phyloP scores from a whole-genome alignment of 805 yeast genomes.

The Candida khao-thaluensis region DNA sequence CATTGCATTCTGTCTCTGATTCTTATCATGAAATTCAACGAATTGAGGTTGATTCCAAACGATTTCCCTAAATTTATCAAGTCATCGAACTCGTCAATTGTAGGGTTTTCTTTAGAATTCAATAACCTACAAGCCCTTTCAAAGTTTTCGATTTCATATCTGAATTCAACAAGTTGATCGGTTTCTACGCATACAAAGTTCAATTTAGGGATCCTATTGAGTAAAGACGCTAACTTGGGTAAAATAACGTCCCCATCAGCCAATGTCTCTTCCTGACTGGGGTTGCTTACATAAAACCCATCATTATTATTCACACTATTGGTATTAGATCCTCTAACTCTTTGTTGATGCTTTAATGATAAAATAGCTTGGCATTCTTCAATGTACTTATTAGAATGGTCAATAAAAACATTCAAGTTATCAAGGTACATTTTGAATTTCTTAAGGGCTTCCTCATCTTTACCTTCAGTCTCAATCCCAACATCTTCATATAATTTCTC shows the following conservation, averaged over 20 bases:
- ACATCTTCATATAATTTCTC: conserved; percentile 6
- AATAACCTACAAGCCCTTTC: conserved; percentile 45
- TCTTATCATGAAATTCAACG: conserved; percentile 38
- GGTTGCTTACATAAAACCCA: conserved; percentile 5
- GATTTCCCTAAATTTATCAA: conserved; percentile 58
- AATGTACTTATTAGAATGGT: conserved; percentile 49
- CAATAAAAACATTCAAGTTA: conserved; percentile 40
- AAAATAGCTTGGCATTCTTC: conserved; percentile 55
- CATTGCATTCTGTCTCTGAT: conserved; percentile 36
- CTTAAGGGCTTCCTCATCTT: not conserved
- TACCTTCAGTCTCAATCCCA: not conserved
- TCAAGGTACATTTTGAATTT: conserved; percentile 3
- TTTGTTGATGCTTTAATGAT: conserved; percentile 50
- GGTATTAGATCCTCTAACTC: conserved; percentile 37
- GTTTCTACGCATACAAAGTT: conserved; percentile 58
- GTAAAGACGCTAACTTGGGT: conserved; percentile 32
- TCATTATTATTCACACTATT: conserved; percentile 10
- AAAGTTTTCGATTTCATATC: conserved; percentile 51
- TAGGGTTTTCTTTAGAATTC: conserved; percentile 32
- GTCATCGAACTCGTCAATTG: conserved; percentile 48
- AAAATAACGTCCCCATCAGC: conserved; percentile 10
- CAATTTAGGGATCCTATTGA: conserved; percentile 48
- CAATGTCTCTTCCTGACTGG: conserved; percentile 7
- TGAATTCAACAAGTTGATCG: conserved; percentile 55
- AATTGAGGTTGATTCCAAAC: conserved; percentile 56